phyloP scores from a whole-genome alignment of 495 filamentous ascomycete species.

The Penicillium argentinense region DNA sequence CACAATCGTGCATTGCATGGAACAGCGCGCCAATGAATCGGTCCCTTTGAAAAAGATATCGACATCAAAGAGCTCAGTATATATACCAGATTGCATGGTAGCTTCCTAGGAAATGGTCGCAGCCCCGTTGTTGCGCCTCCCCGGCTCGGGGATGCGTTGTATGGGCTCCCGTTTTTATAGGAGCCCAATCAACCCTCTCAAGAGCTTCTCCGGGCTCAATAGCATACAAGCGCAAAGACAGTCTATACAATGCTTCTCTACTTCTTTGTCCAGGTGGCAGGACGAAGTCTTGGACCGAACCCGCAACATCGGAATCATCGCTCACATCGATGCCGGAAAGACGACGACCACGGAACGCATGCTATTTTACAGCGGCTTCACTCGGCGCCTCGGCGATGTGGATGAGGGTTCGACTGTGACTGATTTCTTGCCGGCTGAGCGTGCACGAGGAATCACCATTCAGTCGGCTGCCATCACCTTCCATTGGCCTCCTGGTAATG shows the following conservation, averaged over 20 bases:
- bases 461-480: conserved; percentile 97
- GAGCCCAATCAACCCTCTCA: conserved; percentile 7
- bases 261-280: conserved; percentile 21
- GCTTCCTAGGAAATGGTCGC: conserved; percentile 32
- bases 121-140: conserved; percentile 37
- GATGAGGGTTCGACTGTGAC: conserved; percentile 97
- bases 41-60: neutral
- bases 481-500: conserved; percentile 67
- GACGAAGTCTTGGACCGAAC: conserved; percentile 54
- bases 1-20: conserved; percentile 3
- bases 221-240: conserved; percentile 6
- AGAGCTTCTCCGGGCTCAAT: conserved; percentile 8
- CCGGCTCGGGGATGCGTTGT: conserved; percentile 27
- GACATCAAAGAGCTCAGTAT: neutral
- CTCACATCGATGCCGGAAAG: conserved; percentile 98
- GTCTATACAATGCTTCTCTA: conserved; percentile 27
- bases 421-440: conserved; percentile 94
- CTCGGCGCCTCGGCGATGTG: conserved; percentile 89
- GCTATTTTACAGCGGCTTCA: conserved; percentile 95
- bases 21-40: conserved; percentile 13
- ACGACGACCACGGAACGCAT: conserved; percentile 99
- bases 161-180: conserved; percentile 21
- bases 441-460: conserved; percentile 93
- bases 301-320: conserved; percentile 97
- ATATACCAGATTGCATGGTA: conserved; percentile 6